phyloP scores from a whole-genome alignment of 495 filamentous ascomycete genomes.

The Stereocaulon alpinum region DNA sequence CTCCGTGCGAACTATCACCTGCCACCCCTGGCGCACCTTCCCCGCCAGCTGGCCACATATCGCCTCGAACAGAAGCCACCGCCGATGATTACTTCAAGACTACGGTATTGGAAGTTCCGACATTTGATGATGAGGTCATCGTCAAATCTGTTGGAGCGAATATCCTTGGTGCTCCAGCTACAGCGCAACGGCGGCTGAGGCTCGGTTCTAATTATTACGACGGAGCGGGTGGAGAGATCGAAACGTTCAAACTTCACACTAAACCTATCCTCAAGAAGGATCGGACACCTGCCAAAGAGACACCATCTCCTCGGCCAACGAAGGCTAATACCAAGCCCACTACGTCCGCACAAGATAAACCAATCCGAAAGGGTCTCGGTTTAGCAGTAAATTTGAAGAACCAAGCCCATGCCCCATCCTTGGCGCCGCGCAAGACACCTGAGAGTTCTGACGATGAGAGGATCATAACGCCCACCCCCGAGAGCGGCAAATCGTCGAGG shows the following conservation, averaged over 20 bases:
- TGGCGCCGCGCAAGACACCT: neutral
- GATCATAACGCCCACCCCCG: slow-evolving; percentile 13
- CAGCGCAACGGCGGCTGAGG: slow-evolving; percentile 16
- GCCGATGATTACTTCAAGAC: slow-evolving; percentile 3
- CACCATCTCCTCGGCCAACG: neutral
- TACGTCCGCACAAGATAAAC: neutral
- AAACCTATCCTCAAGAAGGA: slow-evolving; percentile 10
- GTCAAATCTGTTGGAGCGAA: slow-evolving; percentile 20
- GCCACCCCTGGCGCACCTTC: slow-evolving; percentile 3
- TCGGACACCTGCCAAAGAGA: neutral
- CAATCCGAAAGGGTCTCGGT: slow-evolving; percentile 1
- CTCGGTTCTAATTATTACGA: neutral
- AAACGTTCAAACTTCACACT: neutral
- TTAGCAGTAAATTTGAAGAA: slow-evolving; percentile 2
- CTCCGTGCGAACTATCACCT: slow-evolving; percentile 13
- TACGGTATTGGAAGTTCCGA: slow-evolving; percentile 5
- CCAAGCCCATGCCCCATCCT: neutral
- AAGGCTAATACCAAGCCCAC: neutral
- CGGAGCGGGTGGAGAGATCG: neutral
- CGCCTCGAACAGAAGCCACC: neutral
- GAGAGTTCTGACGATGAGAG: neutral
- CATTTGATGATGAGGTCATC: slow-evolving; percentile 7
- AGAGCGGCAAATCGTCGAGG: slow-evolving; percentile 9
- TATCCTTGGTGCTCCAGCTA: slow-evolving; percentile 18
- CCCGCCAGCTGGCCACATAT: neutral